Base-by-base conservation (phyloP, 257 asterid genomes). In the Nicotiana tabacum region DNA sequence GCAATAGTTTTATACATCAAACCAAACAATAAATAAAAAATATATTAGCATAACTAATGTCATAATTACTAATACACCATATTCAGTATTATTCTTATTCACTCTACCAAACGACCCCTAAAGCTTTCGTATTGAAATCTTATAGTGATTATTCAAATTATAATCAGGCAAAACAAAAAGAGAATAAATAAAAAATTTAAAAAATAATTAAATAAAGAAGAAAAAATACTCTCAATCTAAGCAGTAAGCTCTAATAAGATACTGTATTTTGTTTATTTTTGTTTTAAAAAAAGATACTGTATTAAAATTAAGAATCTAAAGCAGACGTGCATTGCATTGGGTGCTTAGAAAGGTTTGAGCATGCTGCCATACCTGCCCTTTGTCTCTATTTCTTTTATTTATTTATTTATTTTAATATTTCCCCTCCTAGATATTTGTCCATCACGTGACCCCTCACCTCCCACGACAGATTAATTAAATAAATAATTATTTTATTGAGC, bases 381-480 rank as follows among this genome's bases (percentile, higher is more conserved):
- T 46, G 60, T 72, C 78, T 24, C 5, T 24, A 46, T 17, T 56
- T 56, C 9, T 16, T 53, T 53, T 13, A 11, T 51, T 17, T 5
- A n/a, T 32, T 21, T 10, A 5, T 18, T 37, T 17, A 32, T 0
- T 11, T 21, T 24, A 80, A 5, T 43, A 12, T 18, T 77, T 51
- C 51, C 68, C 11, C 58, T 35, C 29, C 24, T 58, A 61, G 80
- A 82, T 60, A 56, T 27, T 68, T 62, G 68, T 58, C 24, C 37
- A 85, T 68, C 70, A 46, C 81, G 78, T 72, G 78, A 72, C 37
- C 24, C 58, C 30, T 70, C 21, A 46, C 9, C 78, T 21, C 37
- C 33, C 78, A 21, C 37, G 37, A 72, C 78, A 43, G 3, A 72
- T 11, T n/a, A 70, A 43, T 56, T 68, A 70, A 70, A 70, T 9